Evolutionary conservation across 75 land plant species (phyloP), one percentile per base, ranked within the genome.

Genomic region (Pseudotsuga menziesii): DNA sequence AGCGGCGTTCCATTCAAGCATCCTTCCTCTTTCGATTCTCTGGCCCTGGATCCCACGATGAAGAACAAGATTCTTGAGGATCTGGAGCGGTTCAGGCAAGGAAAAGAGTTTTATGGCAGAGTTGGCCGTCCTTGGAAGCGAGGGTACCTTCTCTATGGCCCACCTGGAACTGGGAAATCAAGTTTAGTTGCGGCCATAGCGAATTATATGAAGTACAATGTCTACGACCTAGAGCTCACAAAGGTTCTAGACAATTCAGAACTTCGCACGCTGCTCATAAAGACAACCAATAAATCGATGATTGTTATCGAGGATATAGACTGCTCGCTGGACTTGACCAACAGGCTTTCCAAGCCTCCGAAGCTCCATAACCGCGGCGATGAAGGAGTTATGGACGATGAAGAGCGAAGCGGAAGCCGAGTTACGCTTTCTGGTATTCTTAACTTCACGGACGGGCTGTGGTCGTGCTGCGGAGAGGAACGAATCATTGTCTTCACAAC

Each of bases 291-390:
- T 58, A 90, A 88, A 78, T 88, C 94, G 32, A 82, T 92, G 26
- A 80, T 92, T 39, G 94, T 92, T n/a, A 88, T 92, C 52, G 94
- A 92, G 72, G 94, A 92, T 66, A 92, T 92, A 36, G 94, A 92
- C 77, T 92, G 92, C 74, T 84, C 93, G 4, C 78, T 84, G 58
- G 83, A 86, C 32, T 78, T 92, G 4, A 61, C 90, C 20, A 83
- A 80, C 71, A 16, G 27, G 54, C 4, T 44, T 15, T 27, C 52
- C 13, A 75, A 77, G 73, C 61, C 57, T 8, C 20, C 57, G 55
- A 76, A 78, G 62, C 54, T 48, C 54, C 1, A 44, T 44, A 7
- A 44, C 8, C 9, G 52, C 8, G 8, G 11, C 1, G 0, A 44
- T 44, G 52, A 2, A 44, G 9, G 1, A 7, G 52, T 0, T 0